phyloP scores from a whole-genome alignment of 2,329 filamentous ascomycete genomes.

The Fusarium brevicatenulatum region DNA sequence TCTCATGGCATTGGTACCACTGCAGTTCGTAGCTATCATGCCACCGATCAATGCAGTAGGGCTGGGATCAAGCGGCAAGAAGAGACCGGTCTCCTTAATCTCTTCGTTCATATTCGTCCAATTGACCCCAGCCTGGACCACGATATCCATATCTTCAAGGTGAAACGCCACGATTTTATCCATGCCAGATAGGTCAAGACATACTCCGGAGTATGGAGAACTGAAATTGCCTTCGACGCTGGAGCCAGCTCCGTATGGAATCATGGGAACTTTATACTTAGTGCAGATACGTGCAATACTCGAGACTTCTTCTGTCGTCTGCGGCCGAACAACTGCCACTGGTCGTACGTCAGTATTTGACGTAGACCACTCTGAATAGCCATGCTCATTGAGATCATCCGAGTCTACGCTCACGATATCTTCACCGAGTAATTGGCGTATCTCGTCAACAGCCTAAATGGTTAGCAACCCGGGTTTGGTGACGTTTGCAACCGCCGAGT shows the following conservation, averaged over 20 bases:
- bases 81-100: conserved; percentile 70
- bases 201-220: conserved; percentile 73
- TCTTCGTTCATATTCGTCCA: conserved; percentile 75
- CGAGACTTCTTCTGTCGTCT: conserved; percentile 71
- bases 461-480: neutral
- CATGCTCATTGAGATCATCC: conserved; percentile 62
- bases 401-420: conserved; percentile 69
- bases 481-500: fast-evolving
- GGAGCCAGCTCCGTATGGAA: conserved; percentile 78
- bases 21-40: conserved; percentile 76
- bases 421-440: conserved; percentile 52
- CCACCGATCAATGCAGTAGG: conserved; percentile 68
- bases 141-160: conserved; percentile 75
- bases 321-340: conserved; percentile 72
- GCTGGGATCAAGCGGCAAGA: conserved; percentile 76
- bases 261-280: conserved; percentile 74
- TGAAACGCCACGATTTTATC: conserved; percentile 72
- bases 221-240: conserved; percentile 78
- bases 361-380: neutral
- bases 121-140: conserved; percentile 74
- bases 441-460: neutral
- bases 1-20: conserved; percentile 67
- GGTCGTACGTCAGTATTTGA: conserved; percentile 65
- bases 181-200: conserved; percentile 76
- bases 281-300: conserved; percentile 70